phyloP scores from a whole-genome alignment of 345 rosid species.

The Triadica sebifera region DNA sequence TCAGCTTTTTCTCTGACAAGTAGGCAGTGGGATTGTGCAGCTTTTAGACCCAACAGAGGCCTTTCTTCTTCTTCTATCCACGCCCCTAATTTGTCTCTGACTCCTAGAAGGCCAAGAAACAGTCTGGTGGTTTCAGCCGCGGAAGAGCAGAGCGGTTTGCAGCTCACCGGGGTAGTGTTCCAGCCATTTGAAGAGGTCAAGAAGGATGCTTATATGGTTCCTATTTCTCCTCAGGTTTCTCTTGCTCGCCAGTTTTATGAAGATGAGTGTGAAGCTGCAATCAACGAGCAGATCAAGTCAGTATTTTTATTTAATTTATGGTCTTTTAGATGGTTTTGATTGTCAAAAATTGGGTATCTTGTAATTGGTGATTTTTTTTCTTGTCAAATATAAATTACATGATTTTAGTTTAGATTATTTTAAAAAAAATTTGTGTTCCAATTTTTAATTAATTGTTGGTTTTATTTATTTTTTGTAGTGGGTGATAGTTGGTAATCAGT shows the following conservation, averaged over 20 bases:
- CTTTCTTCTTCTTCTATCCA: slow-evolving; percentile 15
- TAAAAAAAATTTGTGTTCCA: no score
- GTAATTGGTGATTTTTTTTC: no score
- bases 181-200: slow-evolving; percentile 80
- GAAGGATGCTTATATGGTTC: slow-evolving; percentile 51
- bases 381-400: no score
- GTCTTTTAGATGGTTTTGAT: neutral
- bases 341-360: no score
- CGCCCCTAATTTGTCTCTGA: slow-evolving; percentile 12
- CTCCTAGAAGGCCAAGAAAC: slow-evolving; percentile 5
- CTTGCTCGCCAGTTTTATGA: slow-evolving; percentile 63
- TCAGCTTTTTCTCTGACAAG: slow-evolving; percentile 15
- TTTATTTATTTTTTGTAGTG: neutral
- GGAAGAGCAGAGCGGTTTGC: slow-evolving; percentile 18
- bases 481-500: neutral
- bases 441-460: neutral
- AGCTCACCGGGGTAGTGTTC: slow-evolving; percentile 62
- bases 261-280: slow-evolving; percentile 53
- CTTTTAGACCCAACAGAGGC: slow-evolving; percentile 8
- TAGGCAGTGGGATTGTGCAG: slow-evolving; percentile 22
- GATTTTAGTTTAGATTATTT: no score
- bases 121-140: slow-evolving; percentile 31
- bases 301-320: slow-evolving; percentile 2
- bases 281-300: slow-evolving; percentile 92
- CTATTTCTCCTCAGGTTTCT: slow-evolving; percentile 46